Conservation (phyloP, 2,329 filamentous ascomycete species). For the Falciphora oryzae region DNA sequence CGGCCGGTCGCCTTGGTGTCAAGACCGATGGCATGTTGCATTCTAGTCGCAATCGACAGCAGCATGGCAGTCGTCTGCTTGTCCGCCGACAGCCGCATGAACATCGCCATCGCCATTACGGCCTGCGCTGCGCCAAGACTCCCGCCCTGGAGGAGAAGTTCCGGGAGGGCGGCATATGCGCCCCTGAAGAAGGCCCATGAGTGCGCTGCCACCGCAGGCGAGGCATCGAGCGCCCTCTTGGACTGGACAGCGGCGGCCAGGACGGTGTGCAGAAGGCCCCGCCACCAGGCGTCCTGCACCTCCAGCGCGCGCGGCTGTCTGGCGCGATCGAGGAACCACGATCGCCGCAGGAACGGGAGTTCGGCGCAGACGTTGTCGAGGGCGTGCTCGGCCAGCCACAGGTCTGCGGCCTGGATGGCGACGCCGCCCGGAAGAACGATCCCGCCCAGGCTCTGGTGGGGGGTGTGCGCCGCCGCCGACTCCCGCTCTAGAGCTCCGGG, state of each 20-base stretch:
- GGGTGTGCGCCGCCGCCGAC: background rate
- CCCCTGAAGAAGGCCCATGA: conserved; percentile 12
- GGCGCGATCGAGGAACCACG: background rate
- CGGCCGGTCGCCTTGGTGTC: background rate
- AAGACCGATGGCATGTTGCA: background rate
- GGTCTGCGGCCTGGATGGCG: background rate
- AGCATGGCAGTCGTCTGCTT: conserved; percentile 1
- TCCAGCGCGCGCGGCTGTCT: background rate
- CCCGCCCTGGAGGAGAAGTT: conserved; percentile 10
- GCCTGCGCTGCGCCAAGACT: conserved; percentile 9
- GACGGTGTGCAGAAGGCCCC: background rate
- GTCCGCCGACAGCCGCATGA: conserved; percentile 8
- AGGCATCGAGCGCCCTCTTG: background rate
- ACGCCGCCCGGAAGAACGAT: background rate
- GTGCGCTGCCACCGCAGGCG: conserved; percentile 1
- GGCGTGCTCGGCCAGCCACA: conserved; percentile 6
- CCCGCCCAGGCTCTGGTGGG: background rate
- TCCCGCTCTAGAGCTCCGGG: background rate
- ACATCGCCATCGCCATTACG: conserved; percentile 11
- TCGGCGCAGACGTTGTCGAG: conserved; percentile 7
- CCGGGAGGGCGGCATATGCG: conserved; percentile 12
- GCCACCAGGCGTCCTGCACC: background rate
- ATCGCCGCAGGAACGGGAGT: background rate
- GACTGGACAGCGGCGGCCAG: background rate
- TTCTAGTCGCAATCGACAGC: background rate